Conservation (phyloP, 768 basidiomycete genomes). For the Naganishia friedmannii region DNA sequence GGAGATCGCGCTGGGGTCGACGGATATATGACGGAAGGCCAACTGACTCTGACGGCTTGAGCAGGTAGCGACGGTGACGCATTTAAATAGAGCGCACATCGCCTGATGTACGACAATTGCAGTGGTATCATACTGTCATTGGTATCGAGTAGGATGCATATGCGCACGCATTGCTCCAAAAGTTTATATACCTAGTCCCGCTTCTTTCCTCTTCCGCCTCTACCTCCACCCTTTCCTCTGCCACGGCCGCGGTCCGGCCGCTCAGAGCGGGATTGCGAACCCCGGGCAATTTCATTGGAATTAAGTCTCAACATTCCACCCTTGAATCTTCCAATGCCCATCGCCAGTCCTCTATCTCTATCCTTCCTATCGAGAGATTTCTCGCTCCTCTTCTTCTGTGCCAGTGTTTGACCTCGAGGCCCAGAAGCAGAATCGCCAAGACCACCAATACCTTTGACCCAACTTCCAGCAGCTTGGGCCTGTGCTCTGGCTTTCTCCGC, state of each 20-base stretch:
- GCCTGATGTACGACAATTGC: not conserved
- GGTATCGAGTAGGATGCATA: not conserved
- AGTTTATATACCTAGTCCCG: not conserved
- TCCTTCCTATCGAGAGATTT: conserved; percentile 38
- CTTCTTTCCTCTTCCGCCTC: conserved; percentile 13
- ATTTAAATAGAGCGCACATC: not conserved
- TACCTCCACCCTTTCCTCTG: conserved; percentile 3
- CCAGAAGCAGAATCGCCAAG: conserved; percentile 33
- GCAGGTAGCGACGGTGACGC: not conserved
- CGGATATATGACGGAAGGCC: conserved; percentile 33
- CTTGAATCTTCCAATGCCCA: conserved; percentile 49
- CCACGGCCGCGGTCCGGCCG: conserved; percentile 7
- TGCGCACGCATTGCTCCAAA: not conserved
- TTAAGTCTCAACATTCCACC: conserved; percentile 48
- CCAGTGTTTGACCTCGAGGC: conserved; percentile 29
- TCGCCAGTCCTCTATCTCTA: conserved; percentile 45
- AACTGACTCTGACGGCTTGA: conserved; percentile 13
- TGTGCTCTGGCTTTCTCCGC: conserved; percentile 38
- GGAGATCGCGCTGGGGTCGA: conserved; percentile 30
- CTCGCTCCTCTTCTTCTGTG: conserved; percentile 38
- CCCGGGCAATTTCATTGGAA: conserved; percentile 46
- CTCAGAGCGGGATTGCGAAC: conserved; percentile 27
- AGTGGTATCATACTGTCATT: not conserved
- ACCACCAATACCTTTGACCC: conserved; percentile 41
- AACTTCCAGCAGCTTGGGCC: conserved; percentile 41